Evolutionary conservation across 352 stramenopile species (phyloP), one percentile per base, ranked within the genome.

Genomic region (Phytophthora fragariae): DNA sequence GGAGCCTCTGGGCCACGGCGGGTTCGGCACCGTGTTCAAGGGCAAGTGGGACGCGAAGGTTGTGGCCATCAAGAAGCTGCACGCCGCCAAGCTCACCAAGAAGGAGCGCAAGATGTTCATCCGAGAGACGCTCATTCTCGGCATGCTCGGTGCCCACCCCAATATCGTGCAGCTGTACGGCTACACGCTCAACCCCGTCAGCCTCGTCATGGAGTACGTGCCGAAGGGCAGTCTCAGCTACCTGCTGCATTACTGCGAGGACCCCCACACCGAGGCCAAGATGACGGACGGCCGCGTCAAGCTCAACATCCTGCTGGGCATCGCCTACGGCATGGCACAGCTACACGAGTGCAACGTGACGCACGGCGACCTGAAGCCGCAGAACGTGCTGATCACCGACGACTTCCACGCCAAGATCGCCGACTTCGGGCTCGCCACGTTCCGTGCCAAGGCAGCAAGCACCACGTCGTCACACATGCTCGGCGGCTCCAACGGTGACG

Each of bases 401-500:
- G 67, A 88, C 46, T 90, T 84, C 60, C 76, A 94, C 8, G 83
- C 91, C 57, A 96, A 96, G 69, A 94, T 97, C 62, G 84, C 86
- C 2, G 88, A 96, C 70, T 96, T 95, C 66, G 86, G 88, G 6
- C 68, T 84, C 31, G 70, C 75, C 29, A 79, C 74, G 49, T 75
- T 79, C 49, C 68, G 69, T 52, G 73, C 69, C 60, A 81, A 76
- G 49, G 59, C 61, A 2, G 59, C 57, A 15, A 81, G 57, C 64
- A 73, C 66, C 39, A 81, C 67, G 12, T 81, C 75, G n/a, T 77
- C 75, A 3, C 75, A 81, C 54, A 68, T 76, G 61, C 70, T 81
- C 6, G 58, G 57, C 11, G 19, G 49, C 3, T 59, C 70, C 27
- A 68, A 15, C 5, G 57, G 35, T 6, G 61, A 72, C 8, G 54